Percentiles rank a stretch among this genome's conserved stretches.
These are phyloP conservation scores for Fomitiporia mediterranea DNA, from an alignment of 1,284 basidiomycete genomes.

Conservation along the genomic window DNA sequence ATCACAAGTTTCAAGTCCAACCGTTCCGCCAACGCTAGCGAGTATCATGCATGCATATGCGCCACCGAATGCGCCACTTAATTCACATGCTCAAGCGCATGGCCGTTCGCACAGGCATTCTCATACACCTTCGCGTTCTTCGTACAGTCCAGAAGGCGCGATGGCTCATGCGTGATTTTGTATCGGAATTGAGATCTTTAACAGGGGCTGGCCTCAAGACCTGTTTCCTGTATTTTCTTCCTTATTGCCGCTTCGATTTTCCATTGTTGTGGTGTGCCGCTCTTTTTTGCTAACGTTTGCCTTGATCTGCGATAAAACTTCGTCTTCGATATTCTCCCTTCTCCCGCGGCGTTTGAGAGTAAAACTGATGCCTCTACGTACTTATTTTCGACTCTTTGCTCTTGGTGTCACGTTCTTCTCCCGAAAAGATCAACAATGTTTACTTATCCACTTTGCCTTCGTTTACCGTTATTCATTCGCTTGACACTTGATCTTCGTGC, in stretches of 20 bases:
- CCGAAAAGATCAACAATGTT: too few relatives aligned
- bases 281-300: not conserved
- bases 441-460: too few relatives aligned
- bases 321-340: not conserved
- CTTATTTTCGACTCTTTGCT: too few relatives aligned
- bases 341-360: too few relatives aligned
- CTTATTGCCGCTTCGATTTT: not conserved
- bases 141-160: constrained; percentile 4
- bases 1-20: constrained; percentile 27
- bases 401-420: too few relatives aligned
- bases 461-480: too few relatives aligned
- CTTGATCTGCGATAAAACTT: not conserved
- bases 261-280: not conserved
- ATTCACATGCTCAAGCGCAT: constrained; percentile 5
- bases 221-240: not conserved
- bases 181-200: not conserved
- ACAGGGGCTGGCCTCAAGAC: not conserved
- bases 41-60: constrained; percentile 63
- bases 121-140: not conserved
- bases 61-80: constrained; percentile 25
- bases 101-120: not conserved
- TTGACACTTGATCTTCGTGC: too few relatives aligned
- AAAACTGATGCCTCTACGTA: too few relatives aligned
- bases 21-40: constrained; percentile 47
- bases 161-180: not conserved